phyloP scores from a whole-genome alignment of 2,329 filamentous ascomycete genomes.

The Coniochaeta pulveracea region DNA sequence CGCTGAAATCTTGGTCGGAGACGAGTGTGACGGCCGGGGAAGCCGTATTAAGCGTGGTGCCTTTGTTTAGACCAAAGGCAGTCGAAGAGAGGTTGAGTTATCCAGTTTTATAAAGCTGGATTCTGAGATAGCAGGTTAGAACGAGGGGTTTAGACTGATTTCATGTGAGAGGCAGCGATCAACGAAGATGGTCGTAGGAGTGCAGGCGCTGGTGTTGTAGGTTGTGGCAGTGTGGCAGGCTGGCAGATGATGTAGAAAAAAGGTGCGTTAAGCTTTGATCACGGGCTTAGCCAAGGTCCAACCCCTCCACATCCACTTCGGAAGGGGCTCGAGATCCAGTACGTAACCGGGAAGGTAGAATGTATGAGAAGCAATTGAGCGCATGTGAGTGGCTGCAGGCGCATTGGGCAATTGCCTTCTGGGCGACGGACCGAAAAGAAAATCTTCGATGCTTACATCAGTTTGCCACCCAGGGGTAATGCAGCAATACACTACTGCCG shows the following conservation, averaged over 20 bases:
- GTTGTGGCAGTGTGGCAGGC: background rate
- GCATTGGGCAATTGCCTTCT: background rate
- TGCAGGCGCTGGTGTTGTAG: background rate
- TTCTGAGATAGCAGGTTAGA: too few species aligned
- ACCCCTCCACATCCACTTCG: too few species aligned
- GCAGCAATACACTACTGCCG: background rate
- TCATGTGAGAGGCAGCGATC: too few species aligned
- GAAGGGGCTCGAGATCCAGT: too few species aligned
- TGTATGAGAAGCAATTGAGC: background rate
- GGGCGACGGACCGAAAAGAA: too few species aligned
- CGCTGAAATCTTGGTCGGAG: conserved; percentile 60
- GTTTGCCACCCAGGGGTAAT: background rate
- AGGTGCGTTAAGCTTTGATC: background rate
- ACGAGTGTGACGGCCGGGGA: conserved; percentile 47
- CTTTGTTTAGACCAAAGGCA: conserved; percentile 62
- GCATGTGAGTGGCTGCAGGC: conserved; percentile 2
- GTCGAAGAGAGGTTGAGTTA: conserved; percentile 11
- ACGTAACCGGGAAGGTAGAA: too few species aligned
- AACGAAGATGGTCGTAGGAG: background rate
- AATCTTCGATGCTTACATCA: background rate
- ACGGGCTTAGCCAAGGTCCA: too few species aligned
- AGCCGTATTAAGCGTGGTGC: conserved; percentile 50
- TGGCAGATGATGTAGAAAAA: background rate
- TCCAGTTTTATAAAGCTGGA: background rate
- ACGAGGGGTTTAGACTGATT: too few species aligned